Base-by-base conservation (phyloP, 495 filamentous ascomycete genomes). In the Penicillium herquei region DNA sequence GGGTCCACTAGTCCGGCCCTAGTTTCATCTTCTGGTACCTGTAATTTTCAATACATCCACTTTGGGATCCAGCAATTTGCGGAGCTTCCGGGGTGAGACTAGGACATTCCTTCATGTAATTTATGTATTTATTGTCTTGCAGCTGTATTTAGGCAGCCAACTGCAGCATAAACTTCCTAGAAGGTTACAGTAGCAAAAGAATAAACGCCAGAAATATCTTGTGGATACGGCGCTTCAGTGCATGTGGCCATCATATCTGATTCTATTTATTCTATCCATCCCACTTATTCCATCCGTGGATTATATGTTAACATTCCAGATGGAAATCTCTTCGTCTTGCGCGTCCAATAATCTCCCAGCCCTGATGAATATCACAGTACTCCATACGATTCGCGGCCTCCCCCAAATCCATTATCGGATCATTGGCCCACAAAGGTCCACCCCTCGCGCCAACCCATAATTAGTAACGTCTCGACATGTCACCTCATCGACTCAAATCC, bases 1-100 rank as follows among this genome's bases (percentile, higher is more conserved):
- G 21, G 59, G 59, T 45, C 54, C 49, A 43, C 55, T 57, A 51
- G 51, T 16, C 14, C 58, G 53, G 47, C 47, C 51, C 59, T 57
- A 62, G 59, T 57, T 46, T 57, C 50, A 52, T n/a, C 17, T 46
- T 26, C 31, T 43, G 6, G 50, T 21, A 18, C 21, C 21, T 26
- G 21, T 26, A 26, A 26, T 26, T 26, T 26, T 26, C 21, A 26
- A 2, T 26, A 2, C 21, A 26, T 26, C 21, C 21, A 37, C 12
- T 37, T 37, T 37, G 34, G 34, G 7, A 26, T 26, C 21, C 4
- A 26, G 21, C 21, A 37, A 37, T 37, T 37, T 37, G 34, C 34
- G 34, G 12, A 37, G 12, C 4, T 37, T 6, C 12, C 34, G 34
- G 34, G 1, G 7, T 1, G 2, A 10, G 6, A 9, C 34, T 10